Base-by-base conservation (phyloP, 768 basidiomycete genomes). In the Lentinus brumalis region DNA sequence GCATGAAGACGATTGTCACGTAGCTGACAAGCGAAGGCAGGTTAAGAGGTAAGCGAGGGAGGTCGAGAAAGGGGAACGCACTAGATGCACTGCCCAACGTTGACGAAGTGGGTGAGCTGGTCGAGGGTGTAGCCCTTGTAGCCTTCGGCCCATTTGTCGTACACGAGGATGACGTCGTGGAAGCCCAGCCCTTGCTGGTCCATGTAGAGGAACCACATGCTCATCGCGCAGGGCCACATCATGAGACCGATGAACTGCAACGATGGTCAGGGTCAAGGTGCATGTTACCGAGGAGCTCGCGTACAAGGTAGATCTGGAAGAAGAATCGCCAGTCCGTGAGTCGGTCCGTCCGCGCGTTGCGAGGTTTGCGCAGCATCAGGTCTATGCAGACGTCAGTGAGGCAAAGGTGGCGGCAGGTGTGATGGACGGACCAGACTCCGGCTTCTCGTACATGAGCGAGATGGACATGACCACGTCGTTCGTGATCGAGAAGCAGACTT, bases 401-500 rank as follows among this genome's bases (percentile, higher is more conserved):
- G 55, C 81, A 79, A 26, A 26, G 21, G 21, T 26, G 21, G 21
- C 21, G 21, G 21, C 21, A 26, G 21, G 21, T 26, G 21, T 26
- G 21, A 26, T 26, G 21, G 21, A 26, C 63, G 31, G n/a, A 44
- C 84, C 86, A 1, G 79, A 73, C 71, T 88, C 86, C n/a, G 86
- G 85, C 32, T 81, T 78, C 69, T 87, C 86, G 64, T 81, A 77
- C 59, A 82, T 82, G 58, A 87, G 71, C 30, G 83, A 78, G 8
- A 88, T 76, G 5, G 86, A 69, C 66, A 85, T 71, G 67, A 79
- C 66, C 15, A 87, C 81, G 59, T 88, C 86, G 16, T 85, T 87
- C 14, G 73, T 75, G 46, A 83, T 81, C 59, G 80, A 85, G 70
- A 85, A 83, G 68, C 84, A 77, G 59, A 80, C 77, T 70, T 86